A percentile compares a stretch with the other conserved stretches of the same genome.
phyloP scores from a whole-genome alignment of 352 stramenopile species.

The Phytophthora citricola region DNA sequence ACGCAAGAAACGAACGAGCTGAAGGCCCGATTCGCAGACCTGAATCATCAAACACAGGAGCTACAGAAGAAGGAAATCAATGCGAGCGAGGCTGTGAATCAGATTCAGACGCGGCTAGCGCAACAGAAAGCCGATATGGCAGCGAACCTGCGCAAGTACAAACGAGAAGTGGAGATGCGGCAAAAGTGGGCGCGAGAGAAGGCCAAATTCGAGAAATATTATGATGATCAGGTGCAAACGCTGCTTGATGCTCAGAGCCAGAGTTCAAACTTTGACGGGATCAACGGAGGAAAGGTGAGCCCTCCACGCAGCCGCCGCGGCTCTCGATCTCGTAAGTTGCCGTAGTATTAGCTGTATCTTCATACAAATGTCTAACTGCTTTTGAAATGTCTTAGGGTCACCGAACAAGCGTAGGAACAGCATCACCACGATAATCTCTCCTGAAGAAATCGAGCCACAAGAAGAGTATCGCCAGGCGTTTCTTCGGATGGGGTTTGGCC shows the following conservation, averaged over 20 bases:
- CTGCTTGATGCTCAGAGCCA: conserved; percentile 25
- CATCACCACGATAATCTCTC: neutral
- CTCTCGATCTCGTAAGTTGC: conserved; percentile 21
- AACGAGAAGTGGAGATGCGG: conserved; percentile 69
- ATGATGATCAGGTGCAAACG: conserved; percentile 72
- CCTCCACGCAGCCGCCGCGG: conserved; percentile 9
- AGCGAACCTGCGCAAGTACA: conserved; percentile 63
- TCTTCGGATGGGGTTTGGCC: conserved; percentile 70
- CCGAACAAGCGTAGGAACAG: conserved; percentile 21
- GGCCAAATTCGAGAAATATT: conserved; percentile 87
- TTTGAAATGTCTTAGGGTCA: conserved; percentile 15
- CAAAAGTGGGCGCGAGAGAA: conserved; percentile 84
- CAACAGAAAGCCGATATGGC: conserved; percentile 81
- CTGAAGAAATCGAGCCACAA: conserved; percentile 34
- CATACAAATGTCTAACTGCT: neutral
- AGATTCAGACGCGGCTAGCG: conserved; percentile 66
- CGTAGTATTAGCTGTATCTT: neutral
- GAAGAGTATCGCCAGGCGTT: conserved; percentile 68
- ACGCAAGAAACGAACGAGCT: conserved; percentile 67
- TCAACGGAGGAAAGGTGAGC: neutral
- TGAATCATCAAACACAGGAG: conserved; percentile 74
- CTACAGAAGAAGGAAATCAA: conserved; percentile 81
- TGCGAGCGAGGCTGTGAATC: conserved; percentile 72
- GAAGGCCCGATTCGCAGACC: conserved; percentile 63
- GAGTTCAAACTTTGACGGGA: neutral